Base-by-base conservation (phyloP, 2,329 filamentous ascomycete genomes). In the Botrytis medusae region DNA sequence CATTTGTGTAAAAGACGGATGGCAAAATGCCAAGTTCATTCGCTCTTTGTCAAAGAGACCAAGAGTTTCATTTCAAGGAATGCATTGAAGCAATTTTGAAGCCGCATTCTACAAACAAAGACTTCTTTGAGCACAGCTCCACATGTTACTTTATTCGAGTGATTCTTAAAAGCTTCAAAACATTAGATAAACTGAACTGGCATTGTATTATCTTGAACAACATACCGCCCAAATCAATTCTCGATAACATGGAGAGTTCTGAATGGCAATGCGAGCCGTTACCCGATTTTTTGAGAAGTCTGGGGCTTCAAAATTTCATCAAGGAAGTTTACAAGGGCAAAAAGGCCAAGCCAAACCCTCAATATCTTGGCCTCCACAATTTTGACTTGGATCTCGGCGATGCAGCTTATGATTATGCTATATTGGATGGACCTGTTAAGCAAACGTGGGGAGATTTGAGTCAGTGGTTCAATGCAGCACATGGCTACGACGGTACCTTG, bases 71-170 rank as follows among this genome's bases (percentile, higher is more conserved):
- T n/a, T 57, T 67, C 32, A 29, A 57, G 65, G 65, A 57, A 68
- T 68, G 65, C 22, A 42, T 42, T 48, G 29, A 68, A 57, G 9
- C 34, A 5, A 57, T 20, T 57, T 57, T 22, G 10, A 57, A 34
- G 34, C 48, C 65, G 65, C 65, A 68, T 68, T 68, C 65, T 68
- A 68, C 25, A 18, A 68, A 68, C 65, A 68, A 57, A 57, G 65
- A 57, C 48, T 68, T 68, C 65, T 68, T 68, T 57, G n/a, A 51
- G 10, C 16, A 42, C 48, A 68, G 20, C 48, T 68, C 16, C n/a
- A 4, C 32, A 32, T 18, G 48, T 57, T 32, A 12, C 46, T 68
- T 51, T 16, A 7, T 22, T 34, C 29, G 22, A 25, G 37, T 22
- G 9, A 32, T 22, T 5, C 25, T 68, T 6, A 57, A 14, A 22